phyloP scores from a whole-genome alignment of 331 rosid genomes.

The Acacia concinna region DNA sequence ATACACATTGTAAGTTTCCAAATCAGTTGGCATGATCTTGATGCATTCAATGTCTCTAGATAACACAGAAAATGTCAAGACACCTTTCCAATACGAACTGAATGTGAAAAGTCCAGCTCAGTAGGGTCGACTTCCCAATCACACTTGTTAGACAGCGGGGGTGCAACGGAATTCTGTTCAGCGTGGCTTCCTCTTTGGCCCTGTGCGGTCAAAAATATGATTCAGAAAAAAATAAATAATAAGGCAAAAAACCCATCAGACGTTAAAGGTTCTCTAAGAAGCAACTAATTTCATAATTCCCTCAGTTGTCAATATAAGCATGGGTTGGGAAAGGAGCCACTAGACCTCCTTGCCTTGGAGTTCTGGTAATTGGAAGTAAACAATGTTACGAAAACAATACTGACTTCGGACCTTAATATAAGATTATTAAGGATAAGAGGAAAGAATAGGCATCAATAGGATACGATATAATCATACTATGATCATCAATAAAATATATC shows the following conservation, averaged over 20 bases:
- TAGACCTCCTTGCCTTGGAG: not conserved
- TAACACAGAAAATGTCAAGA: constrained; percentile 22
- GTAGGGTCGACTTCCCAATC: constrained; percentile 98
- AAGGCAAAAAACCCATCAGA: constrained; percentile 5
- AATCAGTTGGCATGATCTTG: not conserved
- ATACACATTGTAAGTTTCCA: constrained; percentile 9
- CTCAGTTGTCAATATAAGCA: not conserved
- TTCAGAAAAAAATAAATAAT: constrained; percentile 16
- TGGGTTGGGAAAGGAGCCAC: not conserved
- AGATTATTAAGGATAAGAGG: too few relatives aligned
- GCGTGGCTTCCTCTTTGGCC: constrained; percentile 99
- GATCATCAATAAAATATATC: not conserved
- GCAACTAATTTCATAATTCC: not conserved
- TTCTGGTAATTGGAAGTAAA: not conserved
- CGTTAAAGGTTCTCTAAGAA: not conserved
- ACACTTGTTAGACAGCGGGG: constrained; percentile 92
- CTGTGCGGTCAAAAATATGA: constrained; percentile 47
- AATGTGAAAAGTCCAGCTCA: constrained; percentile 86
- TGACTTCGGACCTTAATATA: too few relatives aligned
- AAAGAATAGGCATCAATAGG: too few relatives aligned
- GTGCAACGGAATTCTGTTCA: constrained; percentile 84
- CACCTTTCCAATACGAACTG: constrained; percentile 84
- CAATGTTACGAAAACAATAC: not conserved
- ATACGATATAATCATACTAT: too few relatives aligned
- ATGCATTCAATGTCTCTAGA: not conserved